These are phyloP conservation scores for Hippophae tibetana DNA, from an alignment of 306 rosid genomes.

Conservation along the genomic window DNA sequence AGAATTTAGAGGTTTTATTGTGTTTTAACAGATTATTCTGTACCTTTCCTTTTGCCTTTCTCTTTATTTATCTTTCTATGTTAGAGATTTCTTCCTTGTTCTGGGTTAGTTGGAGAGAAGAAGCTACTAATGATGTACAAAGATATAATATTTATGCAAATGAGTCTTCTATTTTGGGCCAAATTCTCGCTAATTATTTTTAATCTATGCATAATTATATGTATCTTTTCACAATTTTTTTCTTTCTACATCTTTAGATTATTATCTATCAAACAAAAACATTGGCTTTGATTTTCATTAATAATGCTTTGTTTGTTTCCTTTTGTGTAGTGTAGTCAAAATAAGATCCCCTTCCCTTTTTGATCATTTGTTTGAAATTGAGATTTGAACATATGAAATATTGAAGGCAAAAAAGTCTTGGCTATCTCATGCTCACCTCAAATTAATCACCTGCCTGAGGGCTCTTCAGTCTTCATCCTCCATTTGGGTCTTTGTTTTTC, in stretches of 20 bases:
- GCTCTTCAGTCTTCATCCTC: neutral
- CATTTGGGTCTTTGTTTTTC: neutral
- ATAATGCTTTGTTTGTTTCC: neutral
- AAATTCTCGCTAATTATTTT: neutral
- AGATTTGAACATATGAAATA: too few species aligned
- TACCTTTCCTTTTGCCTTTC: neutral
- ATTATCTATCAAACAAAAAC: neutral
- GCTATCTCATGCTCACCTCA: too few species aligned
- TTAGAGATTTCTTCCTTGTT: slow-evolving; percentile 25
- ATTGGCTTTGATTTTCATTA: neutral
- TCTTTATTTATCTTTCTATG: slow-evolving; percentile 8
- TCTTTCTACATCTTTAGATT: neutral
- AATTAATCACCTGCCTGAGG: too few species aligned
- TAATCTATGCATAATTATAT: neutral
- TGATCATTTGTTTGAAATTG: too few species aligned
- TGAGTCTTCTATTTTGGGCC: slow-evolving; percentile 30
- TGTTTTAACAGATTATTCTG: slow-evolving; percentile 4
- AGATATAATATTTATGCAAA: slow-evolving; percentile 34
- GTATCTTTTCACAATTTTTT: slow-evolving; percentile 14
- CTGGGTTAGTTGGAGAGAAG: slow-evolving; percentile 4
- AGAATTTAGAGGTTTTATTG: slow-evolving; percentile 31
- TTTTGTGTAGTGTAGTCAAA: too few species aligned
- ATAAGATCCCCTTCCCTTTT: too few species aligned
- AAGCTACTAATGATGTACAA: slow-evolving; percentile 49
- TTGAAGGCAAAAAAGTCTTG: too few species aligned